Conservation (phyloP, 805 yeast genomes). For the Zygosaccharomyces lentus region DNA sequence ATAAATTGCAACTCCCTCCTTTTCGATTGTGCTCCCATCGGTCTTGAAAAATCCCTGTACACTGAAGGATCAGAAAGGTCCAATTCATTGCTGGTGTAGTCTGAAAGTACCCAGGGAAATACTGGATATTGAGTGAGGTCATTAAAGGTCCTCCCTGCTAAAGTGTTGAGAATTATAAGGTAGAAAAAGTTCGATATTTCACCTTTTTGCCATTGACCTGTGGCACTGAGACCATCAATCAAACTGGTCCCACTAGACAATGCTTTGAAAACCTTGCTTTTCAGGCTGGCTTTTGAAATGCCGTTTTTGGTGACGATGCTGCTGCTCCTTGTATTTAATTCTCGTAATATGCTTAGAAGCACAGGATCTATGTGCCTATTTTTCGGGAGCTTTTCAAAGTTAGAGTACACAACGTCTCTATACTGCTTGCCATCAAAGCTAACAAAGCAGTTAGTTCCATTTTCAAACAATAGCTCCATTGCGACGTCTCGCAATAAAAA, state of each 20-base stretch:
- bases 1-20: slow-evolving; percentile 57
- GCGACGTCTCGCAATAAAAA: slow-evolving; percentile 79
- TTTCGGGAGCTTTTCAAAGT: slow-evolving; percentile 46
- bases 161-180: slow-evolving; percentile 69
- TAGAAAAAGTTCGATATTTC: slow-evolving; percentile 80
- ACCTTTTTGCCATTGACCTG: slow-evolving; percentile 71
- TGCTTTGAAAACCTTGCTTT: slow-evolving; percentile 43
- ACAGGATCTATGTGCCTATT: slow-evolving; percentile 51
- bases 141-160: slow-evolving; percentile 86
- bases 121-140: slow-evolving; percentile 89
- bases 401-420: slow-evolving; percentile 54
- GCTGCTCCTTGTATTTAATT: slow-evolving; percentile 41
- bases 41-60: slow-evolving; percentile 74
- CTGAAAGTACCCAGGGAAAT: slow-evolving; percentile 88
- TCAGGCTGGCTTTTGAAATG: slow-evolving; percentile 34
- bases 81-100: slow-evolving; percentile 66
- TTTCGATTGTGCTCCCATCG: slow-evolving; percentile 83
- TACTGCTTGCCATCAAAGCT: slow-evolving; percentile 52
- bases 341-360: slow-evolving; percentile 48
- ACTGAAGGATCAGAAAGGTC: slow-evolving; percentile 58
- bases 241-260: slow-evolving; percentile 23
- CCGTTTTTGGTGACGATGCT: slow-evolving; percentile 32
- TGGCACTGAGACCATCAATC: slow-evolving; percentile 40
- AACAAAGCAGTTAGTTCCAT: slow-evolving; percentile 66
- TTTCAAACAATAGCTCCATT: slow-evolving; percentile 66